Percentiles rank a stretch among this genome's conserved stretches.
These are phyloP conservation scores for Annona cherimola DNA, from an alignment of 164 flowering plant genomes.

Conservation along the genomic window DNA sequence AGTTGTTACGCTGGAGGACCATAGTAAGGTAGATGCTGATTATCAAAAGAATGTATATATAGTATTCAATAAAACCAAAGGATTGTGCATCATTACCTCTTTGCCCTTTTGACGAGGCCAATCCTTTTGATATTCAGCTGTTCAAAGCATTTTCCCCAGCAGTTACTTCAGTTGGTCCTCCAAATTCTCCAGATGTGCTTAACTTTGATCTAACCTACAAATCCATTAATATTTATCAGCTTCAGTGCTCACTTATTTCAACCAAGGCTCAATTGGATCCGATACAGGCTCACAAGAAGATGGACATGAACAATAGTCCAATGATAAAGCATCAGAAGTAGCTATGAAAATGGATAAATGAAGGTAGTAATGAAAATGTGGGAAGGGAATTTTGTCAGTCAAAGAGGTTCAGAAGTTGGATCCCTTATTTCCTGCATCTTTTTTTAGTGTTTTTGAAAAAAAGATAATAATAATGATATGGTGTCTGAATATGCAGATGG, in stretches of 20 bases:
- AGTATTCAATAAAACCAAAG: neutral
- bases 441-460: no score
- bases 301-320: neutral
- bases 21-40: neutral
- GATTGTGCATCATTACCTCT: conserved; percentile 45
- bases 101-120: conserved; percentile 82
- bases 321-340: no score
- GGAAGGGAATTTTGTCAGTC: no score
- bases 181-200: conserved; percentile 75
- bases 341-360: neutral
- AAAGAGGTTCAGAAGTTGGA: no score
- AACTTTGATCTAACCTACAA: conserved; percentile 75
- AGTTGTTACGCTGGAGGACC: neutral
- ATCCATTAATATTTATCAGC: neutral
- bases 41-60: neutral
- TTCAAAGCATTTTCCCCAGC: conserved; percentile 98
- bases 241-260: neutral
- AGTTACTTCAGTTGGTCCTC: conserved; percentile 83
- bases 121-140: conserved; percentile 74
- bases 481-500: no score
- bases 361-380: no score
- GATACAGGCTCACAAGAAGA: neutral
- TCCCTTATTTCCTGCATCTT: no score
- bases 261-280: neutral
- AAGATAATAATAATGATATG: no score